Evolutionary conservation across 73 alveolate genomes (phyloP).

Genomic region (Paramecium sexaurelia): DNA sequence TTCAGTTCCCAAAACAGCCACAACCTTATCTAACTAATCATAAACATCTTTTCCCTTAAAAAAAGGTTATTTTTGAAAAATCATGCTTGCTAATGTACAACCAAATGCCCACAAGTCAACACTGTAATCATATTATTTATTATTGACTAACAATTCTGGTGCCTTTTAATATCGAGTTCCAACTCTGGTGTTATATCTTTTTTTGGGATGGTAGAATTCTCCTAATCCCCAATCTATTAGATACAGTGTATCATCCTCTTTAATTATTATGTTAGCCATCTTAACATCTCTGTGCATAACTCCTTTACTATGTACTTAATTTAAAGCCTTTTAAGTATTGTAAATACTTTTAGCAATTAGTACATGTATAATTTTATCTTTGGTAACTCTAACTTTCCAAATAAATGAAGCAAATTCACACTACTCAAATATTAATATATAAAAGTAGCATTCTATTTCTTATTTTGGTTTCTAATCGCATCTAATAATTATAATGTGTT

Average conservation of each 20-base stretch:
- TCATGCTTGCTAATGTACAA: constrained; percentile 85
- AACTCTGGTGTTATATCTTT: constrained; percentile 78
- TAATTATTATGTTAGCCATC: not conserved
- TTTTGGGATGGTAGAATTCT: constrained; percentile 78
- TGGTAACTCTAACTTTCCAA: not conserved
- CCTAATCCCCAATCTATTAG: constrained; percentile 92
- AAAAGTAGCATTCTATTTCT: constrained; percentile 36
- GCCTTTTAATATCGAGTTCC: constrained; percentile 86
- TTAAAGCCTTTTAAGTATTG: constrained; percentile 69
- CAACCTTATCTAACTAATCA: constrained; percentile 74
- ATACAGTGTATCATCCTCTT: constrained; percentile 70
- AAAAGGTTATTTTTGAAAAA: constrained; percentile 83
- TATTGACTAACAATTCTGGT: constrained; percentile 82
- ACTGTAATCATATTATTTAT: constrained; percentile 78
- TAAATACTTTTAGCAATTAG: constrained; percentile 65
- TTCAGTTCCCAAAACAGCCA: constrained; percentile 77
- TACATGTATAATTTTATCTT: constrained; percentile 23
- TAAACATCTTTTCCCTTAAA: constrained; percentile 78
- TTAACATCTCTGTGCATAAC: constrained; percentile 59
- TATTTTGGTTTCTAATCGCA: constrained; percentile 1
- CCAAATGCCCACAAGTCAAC: constrained; percentile 88
- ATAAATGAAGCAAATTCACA: not conserved
- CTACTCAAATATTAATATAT: constrained; percentile 18
- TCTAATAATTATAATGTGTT: not conserved
- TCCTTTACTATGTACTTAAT: constrained; percentile 81